Percentiles rank a stretch among this genome's conserved stretches.
These are phyloP conservation scores for Zymoseptoria tritici DNA, from an alignment of 2,329 filamentous ascomycete genomes.

Conservation along the genomic window DNA sequence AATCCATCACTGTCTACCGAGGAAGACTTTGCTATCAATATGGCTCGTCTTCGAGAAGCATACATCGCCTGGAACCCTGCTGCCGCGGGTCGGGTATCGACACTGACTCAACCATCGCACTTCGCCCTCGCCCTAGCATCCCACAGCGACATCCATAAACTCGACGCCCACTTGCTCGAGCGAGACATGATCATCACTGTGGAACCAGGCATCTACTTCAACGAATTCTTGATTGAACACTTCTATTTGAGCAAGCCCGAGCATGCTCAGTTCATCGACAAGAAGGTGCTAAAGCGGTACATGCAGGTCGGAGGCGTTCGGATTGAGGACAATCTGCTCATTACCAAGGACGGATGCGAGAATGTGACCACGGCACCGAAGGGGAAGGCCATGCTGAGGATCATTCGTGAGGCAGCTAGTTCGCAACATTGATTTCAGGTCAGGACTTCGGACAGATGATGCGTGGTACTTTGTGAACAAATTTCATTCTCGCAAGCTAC, in stretches of 20 bases:
- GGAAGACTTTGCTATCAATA: background rate
- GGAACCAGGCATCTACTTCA: conserved; percentile 83
- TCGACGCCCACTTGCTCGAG: conserved; percentile 26
- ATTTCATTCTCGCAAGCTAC: background rate
- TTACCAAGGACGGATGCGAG: conserved; percentile 71
- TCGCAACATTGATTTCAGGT: background rate
- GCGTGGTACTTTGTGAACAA: background rate
- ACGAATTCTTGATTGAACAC: conserved; percentile 59
- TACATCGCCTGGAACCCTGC: conserved; percentile 38
- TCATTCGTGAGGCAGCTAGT: conserved; percentile 17
- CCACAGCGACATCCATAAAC: conserved; percentile 2
- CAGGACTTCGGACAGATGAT: background rate
- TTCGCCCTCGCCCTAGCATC: conserved; percentile 1
- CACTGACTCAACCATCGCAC: background rate
- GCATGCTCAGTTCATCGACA: conserved; percentile 58
- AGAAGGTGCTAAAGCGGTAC: conserved; percentile 56
- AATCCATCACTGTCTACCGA: conserved; percentile 6
- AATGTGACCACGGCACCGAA: conserved; percentile 73
- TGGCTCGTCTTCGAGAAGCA: background rate
- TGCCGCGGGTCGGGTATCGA: conserved; percentile 76
- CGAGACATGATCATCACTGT: conserved; percentile 81
- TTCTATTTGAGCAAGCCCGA: conserved; percentile 55
- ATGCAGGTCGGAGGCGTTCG: conserved; percentile 78
- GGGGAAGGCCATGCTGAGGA: conserved; percentile 32
- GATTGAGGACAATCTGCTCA: conserved; percentile 80